A percentile compares a stretch with the other conserved stretches of the same genome.
phyloP scores from a whole-genome alignment of 306 rosid genomes.

The Rosa lucieae region DNA sequence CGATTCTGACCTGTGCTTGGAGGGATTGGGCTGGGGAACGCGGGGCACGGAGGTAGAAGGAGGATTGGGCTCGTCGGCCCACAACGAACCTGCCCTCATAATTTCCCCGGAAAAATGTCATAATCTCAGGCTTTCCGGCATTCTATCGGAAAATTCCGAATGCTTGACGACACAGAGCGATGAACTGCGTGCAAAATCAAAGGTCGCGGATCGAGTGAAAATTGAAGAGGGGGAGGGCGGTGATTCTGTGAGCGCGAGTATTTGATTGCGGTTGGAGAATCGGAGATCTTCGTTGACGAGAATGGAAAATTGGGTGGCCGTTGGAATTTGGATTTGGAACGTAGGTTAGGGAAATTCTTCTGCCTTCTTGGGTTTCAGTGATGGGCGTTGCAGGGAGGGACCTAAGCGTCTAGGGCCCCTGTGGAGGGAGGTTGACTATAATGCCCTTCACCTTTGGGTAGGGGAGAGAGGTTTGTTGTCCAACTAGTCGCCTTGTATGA shows the following conservation, averaged over 20 bases:
- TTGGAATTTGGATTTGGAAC: background rate
- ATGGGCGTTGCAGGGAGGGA: background rate
- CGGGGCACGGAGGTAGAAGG: slow-evolving; percentile 38
- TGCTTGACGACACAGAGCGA: too few species aligned
- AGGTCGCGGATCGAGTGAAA: background rate
- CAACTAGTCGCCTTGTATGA: background rate
- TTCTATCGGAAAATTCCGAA: background rate
- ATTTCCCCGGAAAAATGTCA: slow-evolving; percentile 36
- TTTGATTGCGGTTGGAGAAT: background rate
- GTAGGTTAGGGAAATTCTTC: background rate
- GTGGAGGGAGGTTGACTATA: background rate
- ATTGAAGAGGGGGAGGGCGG: background rate
- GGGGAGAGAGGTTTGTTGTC: background rate
- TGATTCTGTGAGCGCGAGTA: background rate
- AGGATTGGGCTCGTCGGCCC: slow-evolving; percentile 39
- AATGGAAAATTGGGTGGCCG: slow-evolving; percentile 10
- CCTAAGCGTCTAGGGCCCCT: slow-evolving; percentile 15
- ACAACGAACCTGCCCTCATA: slow-evolving; percentile 42
- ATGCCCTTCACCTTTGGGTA: background rate
- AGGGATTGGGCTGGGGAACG: slow-evolving; percentile 14
- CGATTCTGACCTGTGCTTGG: slow-evolving; percentile 29
- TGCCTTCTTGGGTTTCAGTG: slow-evolving; percentile 10
- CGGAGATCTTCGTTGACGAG: slow-evolving; percentile 15
- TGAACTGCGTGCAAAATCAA: background rate
- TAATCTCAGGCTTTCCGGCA: slow-evolving; percentile 27